Evolutionary conservation across 345 rosid species (phyloP).

Genomic region (Hevea brasiliensis): DNA sequence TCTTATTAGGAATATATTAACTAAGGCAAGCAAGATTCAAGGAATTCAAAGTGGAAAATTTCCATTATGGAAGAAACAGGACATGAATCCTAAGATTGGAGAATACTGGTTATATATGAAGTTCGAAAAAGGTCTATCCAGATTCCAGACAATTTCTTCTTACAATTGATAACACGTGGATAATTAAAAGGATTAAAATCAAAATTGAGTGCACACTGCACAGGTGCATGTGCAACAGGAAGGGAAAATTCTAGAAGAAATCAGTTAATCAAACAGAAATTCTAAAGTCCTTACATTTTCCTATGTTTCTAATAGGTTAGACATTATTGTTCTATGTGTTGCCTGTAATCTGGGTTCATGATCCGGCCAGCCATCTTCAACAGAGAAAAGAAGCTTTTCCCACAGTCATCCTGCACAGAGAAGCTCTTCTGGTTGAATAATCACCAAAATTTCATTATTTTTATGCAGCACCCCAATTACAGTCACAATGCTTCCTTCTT

Average conservation of each 20-base stretch:
- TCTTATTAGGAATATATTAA: too few species aligned
- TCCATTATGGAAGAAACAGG: too few species aligned
- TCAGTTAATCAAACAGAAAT: background rate
- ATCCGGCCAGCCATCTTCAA: conserved; percentile 40
- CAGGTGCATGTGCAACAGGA: background rate
- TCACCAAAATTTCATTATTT: conserved; percentile 34
- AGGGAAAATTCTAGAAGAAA: background rate
- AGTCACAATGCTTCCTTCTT: conserved; percentile 51
- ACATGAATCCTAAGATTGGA: background rate
- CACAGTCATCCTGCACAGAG: conserved; percentile 52
- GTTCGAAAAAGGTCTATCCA: too few species aligned
- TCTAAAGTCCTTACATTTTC: background rate
- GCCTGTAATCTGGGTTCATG: conserved; percentile 17
- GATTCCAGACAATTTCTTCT: background rate
- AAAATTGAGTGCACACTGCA: background rate
- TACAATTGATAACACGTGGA: background rate
- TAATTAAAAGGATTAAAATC: background rate
- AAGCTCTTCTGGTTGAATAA: conserved; percentile 42
- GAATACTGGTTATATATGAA: background rate
- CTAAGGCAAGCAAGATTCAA: too few species aligned
- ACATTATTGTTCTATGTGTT: conserved; percentile 17
- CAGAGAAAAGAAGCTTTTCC: conserved; percentile 44
- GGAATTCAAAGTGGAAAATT: too few species aligned
- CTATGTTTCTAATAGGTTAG: conserved; percentile 3
- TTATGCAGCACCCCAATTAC: conserved; percentile 42